phyloP scores from a whole-genome alignment of 2,329 filamentous ascomycete genomes.

The Penicillium sp. region DNA sequence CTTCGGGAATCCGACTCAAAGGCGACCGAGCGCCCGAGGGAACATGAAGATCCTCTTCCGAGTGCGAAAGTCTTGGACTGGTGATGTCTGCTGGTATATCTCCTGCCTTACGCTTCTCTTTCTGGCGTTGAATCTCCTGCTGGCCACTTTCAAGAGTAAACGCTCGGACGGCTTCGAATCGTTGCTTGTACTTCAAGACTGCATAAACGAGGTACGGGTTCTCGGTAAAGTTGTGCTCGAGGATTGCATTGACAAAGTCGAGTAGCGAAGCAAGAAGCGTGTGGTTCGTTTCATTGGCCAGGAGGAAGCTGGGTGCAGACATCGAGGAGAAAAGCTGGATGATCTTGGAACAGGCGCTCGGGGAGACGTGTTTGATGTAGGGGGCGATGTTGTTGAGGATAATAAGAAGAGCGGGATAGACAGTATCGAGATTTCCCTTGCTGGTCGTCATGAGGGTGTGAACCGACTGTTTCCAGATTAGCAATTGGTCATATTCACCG shows the following conservation, averaged over 20 bases:
- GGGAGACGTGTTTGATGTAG: constrained; percentile 71
- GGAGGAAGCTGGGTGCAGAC: constrained; percentile 85
- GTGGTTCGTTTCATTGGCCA: constrained; percentile 91
- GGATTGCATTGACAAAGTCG: constrained; percentile 81
- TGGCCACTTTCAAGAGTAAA: constrained; percentile 91
- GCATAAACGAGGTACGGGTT: constrained; percentile 79
- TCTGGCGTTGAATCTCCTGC: constrained; percentile 80
- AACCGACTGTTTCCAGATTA: constrained; percentile 61
- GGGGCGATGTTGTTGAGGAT: constrained; percentile 92
- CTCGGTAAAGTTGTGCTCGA: constrained; percentile 83
- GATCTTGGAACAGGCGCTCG: constrained; percentile 71
- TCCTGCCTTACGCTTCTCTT: constrained; percentile 64
- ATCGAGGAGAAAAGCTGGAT: constrained; percentile 86
- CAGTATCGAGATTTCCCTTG: constrained; percentile 81
- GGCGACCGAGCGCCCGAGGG: constrained; percentile 53
- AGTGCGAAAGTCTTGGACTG: constrained; percentile 35
- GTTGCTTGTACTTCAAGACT: constrained; percentile 72
- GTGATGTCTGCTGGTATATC: constrained; percentile 34
- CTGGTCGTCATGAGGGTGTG: constrained; percentile 87
- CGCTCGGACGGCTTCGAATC: constrained; percentile 75
- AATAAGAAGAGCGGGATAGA: constrained; percentile 86
- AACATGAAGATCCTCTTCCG: constrained; percentile 39
- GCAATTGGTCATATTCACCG: constrained; percentile 6
- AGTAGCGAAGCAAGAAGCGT: constrained; percentile 72
- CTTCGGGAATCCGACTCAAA: constrained; percentile 67